Evolutionary conservation across 129 eudicot genomes (phyloP).

Genomic region (sunflower (Helianthus annuus)): HanXRQr2.0-SUNRISE NC_035448.2:204052993-204053492

Average conservation of each 20-base stretch:
- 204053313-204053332: constrained; percentile 55
- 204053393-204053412: constrained; percentile 57
- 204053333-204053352: constrained; percentile 70
- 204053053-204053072: too few relatives aligned
- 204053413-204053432: constrained; percentile 69
- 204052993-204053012: too few relatives aligned
- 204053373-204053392: constrained; percentile 47
- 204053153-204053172: background rate
- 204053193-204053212: constrained; percentile 45
- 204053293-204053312: constrained; percentile 69
- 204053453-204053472: constrained; percentile 48
- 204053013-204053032: too few relatives aligned
- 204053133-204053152: too few relatives aligned
- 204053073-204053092: too few relatives aligned
- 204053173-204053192: constrained; percentile 85
- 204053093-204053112: too few relatives aligned
- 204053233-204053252: constrained; percentile 60
- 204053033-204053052: too few relatives aligned
- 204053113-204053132: too few relatives aligned
- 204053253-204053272: constrained; percentile 66
- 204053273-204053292: constrained; percentile 66
- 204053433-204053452: constrained; percentile 51
- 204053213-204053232: constrained; percentile 81
- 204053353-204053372: constrained; percentile 57
- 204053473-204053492: constrained; percentile 56